Conservation (phyloP, 805 yeast genomes). For the Pichia rugopelliculosa region DNA sequence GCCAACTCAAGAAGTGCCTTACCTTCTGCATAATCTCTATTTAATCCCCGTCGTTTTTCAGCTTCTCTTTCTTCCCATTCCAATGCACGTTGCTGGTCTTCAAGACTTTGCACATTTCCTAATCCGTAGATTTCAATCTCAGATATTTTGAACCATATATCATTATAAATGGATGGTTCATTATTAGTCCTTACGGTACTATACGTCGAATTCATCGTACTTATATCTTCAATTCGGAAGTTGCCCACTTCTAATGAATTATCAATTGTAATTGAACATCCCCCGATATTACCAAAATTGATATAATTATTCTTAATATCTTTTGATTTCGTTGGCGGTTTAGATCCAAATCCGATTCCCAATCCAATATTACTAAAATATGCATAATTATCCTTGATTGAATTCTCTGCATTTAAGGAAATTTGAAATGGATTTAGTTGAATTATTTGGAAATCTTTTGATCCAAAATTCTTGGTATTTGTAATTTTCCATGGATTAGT, state of each 20-base stretch:
- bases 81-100: conserved; percentile 71
- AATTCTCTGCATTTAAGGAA: conserved; percentile 31
- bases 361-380: conserved; percentile 70
- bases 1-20: conserved; percentile 84
- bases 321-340: conserved; percentile 51
- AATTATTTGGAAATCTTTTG: conserved; percentile 45
- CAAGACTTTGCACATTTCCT: conserved; percentile 71
- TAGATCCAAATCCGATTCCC: conserved; percentile 77
- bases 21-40: conserved; percentile 68
- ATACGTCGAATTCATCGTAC: conserved; percentile 36
- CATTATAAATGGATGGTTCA: conserved; percentile 38
- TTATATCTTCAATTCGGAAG: conserved; percentile 64
- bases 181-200: conserved; percentile 12
- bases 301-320: conserved; percentile 29
- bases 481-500: conserved; percentile 66
- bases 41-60: conserved; percentile 63
- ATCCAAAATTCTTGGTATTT: conserved; percentile 68
- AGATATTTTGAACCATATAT: conserved; percentile 61
- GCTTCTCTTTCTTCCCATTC: conserved; percentile 92
- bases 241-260: conserved; percentile 71
- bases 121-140: conserved; percentile 91
- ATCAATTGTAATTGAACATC: conserved; percentile 70
- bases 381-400: conserved; percentile 28
- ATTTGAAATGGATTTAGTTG: conserved; percentile 64
- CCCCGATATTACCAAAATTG: conserved; percentile 49